phyloP scores from a whole-genome alignment of 768 basidiomycete species.

The Cystofilobasidium ferigula region DNA sequence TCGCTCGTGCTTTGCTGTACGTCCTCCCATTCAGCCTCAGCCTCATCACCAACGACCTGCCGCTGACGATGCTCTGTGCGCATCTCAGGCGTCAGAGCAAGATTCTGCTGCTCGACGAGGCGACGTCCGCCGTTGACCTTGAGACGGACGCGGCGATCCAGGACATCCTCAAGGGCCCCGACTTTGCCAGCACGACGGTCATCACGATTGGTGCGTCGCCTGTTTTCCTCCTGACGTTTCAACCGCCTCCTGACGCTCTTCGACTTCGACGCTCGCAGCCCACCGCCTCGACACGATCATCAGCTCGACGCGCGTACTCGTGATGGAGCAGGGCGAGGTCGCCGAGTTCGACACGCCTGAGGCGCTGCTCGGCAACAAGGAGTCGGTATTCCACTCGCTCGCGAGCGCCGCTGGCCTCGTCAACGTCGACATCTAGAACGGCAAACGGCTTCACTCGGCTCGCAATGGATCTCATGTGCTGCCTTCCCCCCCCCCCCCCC shows the following conservation, averaged over 20 bases:
- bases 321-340: conserved; percentile 66
- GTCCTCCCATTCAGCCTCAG: neutral
- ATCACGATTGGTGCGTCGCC: conserved; percentile 52
- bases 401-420: conserved; percentile 26
- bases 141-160: conserved; percentile 40
- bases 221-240: neutral
- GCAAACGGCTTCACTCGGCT: too few relatives aligned
- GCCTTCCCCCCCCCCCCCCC: too few relatives aligned
- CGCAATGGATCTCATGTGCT: too few relatives aligned
- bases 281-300: conserved; percentile 47
- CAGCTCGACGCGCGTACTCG: conserved; percentile 70
- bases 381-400: conserved; percentile 28
- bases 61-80: neutral
- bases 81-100: conserved; percentile 48
- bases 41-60: neutral
- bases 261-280: conserved; percentile 27
- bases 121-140: conserved; percentile 37
- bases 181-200: conserved; percentile 68
- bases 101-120: conserved; percentile 88
- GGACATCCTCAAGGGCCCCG: conserved; percentile 67
- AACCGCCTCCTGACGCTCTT: neutral
- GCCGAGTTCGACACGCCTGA: conserved; percentile 70
- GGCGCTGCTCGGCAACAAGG: conserved; percentile 50
- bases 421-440: neutral
- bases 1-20: conserved; percentile 67